These are phyloP conservation scores for Pythium myriotylum DNA, from an alignment of 352 stramenopile species.

Conservation along the genomic window DNA sequence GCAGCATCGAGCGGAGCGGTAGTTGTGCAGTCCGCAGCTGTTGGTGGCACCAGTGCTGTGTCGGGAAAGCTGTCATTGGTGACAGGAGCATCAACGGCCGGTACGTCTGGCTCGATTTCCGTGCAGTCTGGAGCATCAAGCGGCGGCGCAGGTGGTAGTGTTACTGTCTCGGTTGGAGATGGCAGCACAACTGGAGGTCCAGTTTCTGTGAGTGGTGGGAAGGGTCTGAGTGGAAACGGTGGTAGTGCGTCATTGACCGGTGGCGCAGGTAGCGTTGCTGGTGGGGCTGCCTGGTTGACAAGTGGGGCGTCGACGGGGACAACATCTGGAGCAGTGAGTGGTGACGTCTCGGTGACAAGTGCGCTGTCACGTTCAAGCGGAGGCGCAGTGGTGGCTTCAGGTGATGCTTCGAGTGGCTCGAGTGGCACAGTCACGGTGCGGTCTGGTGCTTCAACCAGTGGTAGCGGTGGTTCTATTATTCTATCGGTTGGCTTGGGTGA, in stretches of 20 bases:
- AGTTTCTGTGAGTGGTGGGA: constrained; percentile 14
- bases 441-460: constrained; percentile 18
- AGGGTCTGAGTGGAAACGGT: neutral
- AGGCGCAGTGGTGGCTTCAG: constrained; percentile 13
- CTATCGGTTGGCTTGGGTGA: constrained; percentile 23
- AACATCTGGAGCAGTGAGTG: constrained; percentile 8
- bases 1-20: constrained; percentile 2
- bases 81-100: constrained; percentile 14
- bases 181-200: constrained; percentile 12
- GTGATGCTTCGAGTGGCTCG: constrained; percentile 13
- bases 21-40: constrained; percentile 5
- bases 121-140: constrained; percentile 10
- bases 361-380: constrained; percentile 15
- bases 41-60: neutral
- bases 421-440: constrained; percentile 23
- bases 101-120: constrained; percentile 11
- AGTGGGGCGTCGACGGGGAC: constrained; percentile 9
- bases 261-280: constrained; percentile 6
- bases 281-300: constrained; percentile 8
- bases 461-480: constrained; percentile 22
- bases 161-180: constrained; percentile 15
- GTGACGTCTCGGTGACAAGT: constrained; percentile 16
- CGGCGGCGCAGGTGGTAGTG: constrained; percentile 8
- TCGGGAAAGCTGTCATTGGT: constrained; percentile 9
- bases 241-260: constrained; percentile 5